phyloP scores from a whole-genome alignment of 306 rosid species.

The Echinosophora koreensis region DNA sequence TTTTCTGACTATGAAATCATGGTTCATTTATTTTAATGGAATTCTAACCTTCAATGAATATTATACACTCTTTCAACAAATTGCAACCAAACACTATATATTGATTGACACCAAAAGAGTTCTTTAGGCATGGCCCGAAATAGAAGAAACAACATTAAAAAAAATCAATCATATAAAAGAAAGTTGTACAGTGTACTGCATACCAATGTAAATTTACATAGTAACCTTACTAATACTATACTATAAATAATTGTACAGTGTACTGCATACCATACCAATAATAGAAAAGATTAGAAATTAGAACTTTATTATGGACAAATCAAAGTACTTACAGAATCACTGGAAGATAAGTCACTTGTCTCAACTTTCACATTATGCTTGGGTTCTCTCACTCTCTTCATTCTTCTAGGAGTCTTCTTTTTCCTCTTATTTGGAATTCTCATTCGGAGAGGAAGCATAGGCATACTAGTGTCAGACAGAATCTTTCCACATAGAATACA shows the following conservation, averaged over 20 bases:
- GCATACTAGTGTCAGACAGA: neutral
- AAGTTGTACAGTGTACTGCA: too few relatives aligned
- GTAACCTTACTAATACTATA: too few relatives aligned
- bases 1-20: neutral
- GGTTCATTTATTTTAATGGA: neutral
- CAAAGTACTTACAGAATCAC: neutral
- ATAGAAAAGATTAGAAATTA: neutral
- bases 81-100: neutral
- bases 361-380: neutral
- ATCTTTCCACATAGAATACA: conserved; percentile 43
- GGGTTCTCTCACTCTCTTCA: neutral
- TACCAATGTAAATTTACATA: too few relatives aligned
- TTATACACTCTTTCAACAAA: neutral
- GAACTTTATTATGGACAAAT: neutral
- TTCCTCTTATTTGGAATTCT: neutral
- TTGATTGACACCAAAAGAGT: neutral
- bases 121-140: too few relatives aligned
- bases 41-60: neutral
- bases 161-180: neutral
- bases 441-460: neutral
- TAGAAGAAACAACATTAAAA: neutral
- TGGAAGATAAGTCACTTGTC: neutral
- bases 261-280: too few relatives aligned
- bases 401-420: neutral
- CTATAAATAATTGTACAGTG: neutral